phyloP scores from a whole-genome alignment of 352 stramenopile species.

The Pythium guiyangense region DNA sequence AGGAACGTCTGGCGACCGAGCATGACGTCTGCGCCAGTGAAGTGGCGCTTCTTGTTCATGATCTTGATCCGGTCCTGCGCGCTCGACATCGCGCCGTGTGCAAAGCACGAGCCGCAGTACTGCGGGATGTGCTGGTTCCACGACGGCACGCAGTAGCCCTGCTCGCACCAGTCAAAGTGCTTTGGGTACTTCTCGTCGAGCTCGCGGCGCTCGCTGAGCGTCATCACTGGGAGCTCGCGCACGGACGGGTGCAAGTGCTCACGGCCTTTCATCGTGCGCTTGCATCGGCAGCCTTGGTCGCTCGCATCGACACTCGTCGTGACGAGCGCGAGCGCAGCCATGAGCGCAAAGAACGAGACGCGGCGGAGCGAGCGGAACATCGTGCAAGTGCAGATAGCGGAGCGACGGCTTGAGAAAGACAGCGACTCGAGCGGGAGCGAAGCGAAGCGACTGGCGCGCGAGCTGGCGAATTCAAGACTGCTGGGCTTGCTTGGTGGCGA shows the following conservation, averaged over 20 bases:
- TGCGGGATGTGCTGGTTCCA: conserved; percentile 71
- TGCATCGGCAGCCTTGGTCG: conserved; percentile 35
- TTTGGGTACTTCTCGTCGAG: conserved; percentile 32
- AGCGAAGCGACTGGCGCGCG: background rate
- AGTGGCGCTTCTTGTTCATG: conserved; percentile 33
- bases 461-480: background rate
- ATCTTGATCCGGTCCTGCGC: conserved; percentile 72
- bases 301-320: conserved; percentile 10
- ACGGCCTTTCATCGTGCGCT: conserved; percentile 70
- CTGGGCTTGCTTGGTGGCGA: no score
- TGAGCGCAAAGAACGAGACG: background rate
- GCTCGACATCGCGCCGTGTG: conserved; percentile 45
- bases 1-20: conserved; percentile 57
- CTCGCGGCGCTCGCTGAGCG: conserved; percentile 30
- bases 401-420: no score
- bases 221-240: conserved; percentile 31
- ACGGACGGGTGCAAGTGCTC: conserved; percentile 60
- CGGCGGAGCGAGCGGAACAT: conserved; percentile 2
- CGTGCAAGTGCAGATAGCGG: no score
- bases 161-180: conserved; percentile 85
- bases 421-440: background rate
- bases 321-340: conserved; percentile 8
- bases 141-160: conserved; percentile 48
- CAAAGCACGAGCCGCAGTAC: conserved; percentile 77
- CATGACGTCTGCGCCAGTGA: conserved; percentile 49